Evolutionary conservation across 495 filamentous ascomycete genomes (phyloP).

Genomic region (Pseudoneurospora amorphoporcata): DNA sequence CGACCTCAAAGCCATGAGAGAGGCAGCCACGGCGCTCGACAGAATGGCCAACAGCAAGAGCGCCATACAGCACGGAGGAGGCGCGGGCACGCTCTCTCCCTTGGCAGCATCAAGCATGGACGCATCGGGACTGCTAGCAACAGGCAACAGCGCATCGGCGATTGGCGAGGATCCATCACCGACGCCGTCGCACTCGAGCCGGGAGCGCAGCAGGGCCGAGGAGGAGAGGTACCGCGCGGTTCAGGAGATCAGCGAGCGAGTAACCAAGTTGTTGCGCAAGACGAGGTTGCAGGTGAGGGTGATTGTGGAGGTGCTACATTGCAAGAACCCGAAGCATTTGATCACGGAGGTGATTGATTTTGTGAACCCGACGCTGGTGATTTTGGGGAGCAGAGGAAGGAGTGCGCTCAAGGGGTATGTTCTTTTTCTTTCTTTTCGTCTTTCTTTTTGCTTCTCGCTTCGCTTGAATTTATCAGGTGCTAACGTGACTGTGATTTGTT

Average conservation of each 20-base stretch:
- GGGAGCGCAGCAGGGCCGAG: slow-evolving; percentile 48
- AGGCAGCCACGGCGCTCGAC: slow-evolving; percentile 50
- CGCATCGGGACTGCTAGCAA: slow-evolving; percentile 16
- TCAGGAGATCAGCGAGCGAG: slow-evolving; percentile 64
- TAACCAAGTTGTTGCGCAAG: slow-evolving; percentile 75
- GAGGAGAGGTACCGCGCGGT: slow-evolving; percentile 68
- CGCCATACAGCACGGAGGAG: slow-evolving; percentile 18
- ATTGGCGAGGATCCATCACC: slow-evolving; percentile 23
- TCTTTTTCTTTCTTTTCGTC: slow-evolving; percentile 1
- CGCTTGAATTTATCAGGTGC: background rate
- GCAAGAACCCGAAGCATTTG: slow-evolving; percentile 85
- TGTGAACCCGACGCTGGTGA: slow-evolving; percentile 82
- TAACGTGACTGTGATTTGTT: background rate
- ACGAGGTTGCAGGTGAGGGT: slow-evolving; percentile 84
- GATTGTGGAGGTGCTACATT: slow-evolving; percentile 92
- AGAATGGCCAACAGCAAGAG: slow-evolving; percentile 28
- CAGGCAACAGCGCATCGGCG: slow-evolving; percentile 11
- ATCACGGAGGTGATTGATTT: slow-evolving; percentile 87
- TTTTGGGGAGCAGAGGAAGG: slow-evolving; percentile 80
- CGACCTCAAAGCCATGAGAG: slow-evolving; percentile 55
- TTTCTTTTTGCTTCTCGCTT: background rate
- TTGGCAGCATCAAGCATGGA: background rate
- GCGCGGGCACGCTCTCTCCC: background rate
- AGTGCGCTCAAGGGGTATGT: slow-evolving; percentile 88
- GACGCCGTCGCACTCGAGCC: slow-evolving; percentile 24